Conservation (phyloP, 1,284 basidiomycete species). For the Rhodotorula sp. region DNA sequence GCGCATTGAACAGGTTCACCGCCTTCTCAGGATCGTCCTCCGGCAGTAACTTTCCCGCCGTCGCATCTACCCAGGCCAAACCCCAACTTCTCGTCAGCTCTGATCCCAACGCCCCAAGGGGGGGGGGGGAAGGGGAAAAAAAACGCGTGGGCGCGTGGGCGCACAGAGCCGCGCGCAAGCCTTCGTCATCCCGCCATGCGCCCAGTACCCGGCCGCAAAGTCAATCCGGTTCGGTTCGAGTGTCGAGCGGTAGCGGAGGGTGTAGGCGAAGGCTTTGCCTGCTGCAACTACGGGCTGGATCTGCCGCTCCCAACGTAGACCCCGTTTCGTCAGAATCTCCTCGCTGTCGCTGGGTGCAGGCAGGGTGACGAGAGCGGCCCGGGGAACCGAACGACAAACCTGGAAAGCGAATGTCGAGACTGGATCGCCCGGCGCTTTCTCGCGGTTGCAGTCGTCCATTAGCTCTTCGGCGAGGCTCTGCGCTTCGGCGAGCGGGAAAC, state of each 20-base stretch:
- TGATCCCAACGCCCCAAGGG: no score
- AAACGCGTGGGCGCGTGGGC: not conserved
- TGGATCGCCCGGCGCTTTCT: slow-evolving; percentile 7
- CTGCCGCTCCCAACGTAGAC: not conserved
- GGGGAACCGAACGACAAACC: slow-evolving; percentile 16
- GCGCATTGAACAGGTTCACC: slow-evolving; percentile 17
- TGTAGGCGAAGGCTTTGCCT: slow-evolving; percentile 15
- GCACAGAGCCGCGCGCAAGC: slow-evolving; percentile 8
- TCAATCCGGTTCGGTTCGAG: slow-evolving; percentile 2
- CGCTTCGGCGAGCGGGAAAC: slow-evolving; percentile 1
- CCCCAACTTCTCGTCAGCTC: no score
- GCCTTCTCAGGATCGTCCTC: slow-evolving; percentile 18
- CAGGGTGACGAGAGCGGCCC: not conserved
- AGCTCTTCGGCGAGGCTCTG: slow-evolving; percentile 16
- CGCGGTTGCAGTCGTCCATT: slow-evolving; percentile 16
- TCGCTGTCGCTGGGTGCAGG: no score
- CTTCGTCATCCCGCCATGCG: slow-evolving; percentile 6
- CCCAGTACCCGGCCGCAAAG: slow-evolving; percentile 1
- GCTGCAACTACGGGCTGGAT: slow-evolving; percentile 15
- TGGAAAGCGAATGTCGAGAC: slow-evolving; percentile 25
- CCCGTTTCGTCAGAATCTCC: no score
- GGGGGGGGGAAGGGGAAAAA: no score
- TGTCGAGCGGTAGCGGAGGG: not conserved
- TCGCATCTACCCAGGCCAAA: slow-evolving; percentile 2
- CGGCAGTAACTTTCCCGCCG: slow-evolving; percentile 2